phyloP scores from a whole-genome alignment of 371 early-diverging fungal species.

The Mucor piriformis region DNA sequence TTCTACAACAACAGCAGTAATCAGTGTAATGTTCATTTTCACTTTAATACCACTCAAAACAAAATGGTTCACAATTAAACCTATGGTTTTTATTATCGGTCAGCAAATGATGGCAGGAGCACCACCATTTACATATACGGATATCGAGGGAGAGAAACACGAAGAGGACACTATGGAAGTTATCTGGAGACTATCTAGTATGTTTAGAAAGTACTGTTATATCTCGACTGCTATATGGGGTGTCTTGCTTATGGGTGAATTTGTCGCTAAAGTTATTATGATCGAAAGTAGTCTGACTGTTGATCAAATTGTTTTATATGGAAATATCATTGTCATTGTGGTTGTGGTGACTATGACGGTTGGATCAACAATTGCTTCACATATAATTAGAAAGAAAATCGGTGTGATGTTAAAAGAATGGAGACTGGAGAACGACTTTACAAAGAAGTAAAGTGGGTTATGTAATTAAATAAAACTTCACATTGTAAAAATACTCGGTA shows the following conservation, averaged over 20 bases:
- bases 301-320: constrained; percentile 38
- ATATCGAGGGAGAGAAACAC: constrained; percentile 26
- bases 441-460: no score
- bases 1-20: constrained; percentile 41
- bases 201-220: constrained; percentile 20
- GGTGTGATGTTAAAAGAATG: background rate
- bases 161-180: constrained; percentile 27
- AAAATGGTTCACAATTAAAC: constrained; percentile 34
- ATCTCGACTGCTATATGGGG: constrained; percentile 36
- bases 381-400: constrained; percentile 4
- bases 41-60: constrained; percentile 47
- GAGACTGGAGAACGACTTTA: constrained; percentile 12
- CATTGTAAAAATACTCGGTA: no score
- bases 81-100: constrained; percentile 36
- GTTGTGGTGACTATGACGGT: constrained; percentile 18
- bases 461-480: no score
- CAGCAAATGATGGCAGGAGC: constrained; percentile 30
- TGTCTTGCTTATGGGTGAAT: constrained; percentile 36
- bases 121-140: constrained; percentile 23
- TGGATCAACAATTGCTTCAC: background rate
- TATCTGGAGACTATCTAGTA: constrained; percentile 12
- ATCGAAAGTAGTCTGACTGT: constrained; percentile 36
- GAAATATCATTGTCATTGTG: constrained; percentile 30
- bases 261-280: constrained; percentile 39
- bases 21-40: constrained; percentile 46